phyloP scores from a whole-genome alignment of 106 monocot genomes.

The Triglochin maritima region DNA sequence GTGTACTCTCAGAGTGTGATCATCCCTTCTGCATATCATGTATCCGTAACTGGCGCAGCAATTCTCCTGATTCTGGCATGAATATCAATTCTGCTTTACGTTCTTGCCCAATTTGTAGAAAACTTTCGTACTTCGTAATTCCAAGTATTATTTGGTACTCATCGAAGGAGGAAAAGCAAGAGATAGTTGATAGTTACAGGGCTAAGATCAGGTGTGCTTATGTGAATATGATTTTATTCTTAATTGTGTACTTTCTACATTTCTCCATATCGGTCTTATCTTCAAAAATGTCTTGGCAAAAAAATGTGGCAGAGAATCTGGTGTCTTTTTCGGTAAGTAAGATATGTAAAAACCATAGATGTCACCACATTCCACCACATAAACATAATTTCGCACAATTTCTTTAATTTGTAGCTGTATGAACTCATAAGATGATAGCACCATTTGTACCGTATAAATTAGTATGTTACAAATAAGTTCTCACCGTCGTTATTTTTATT shows the following conservation, averaged over 20 bases:
- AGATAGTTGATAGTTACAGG: conserved; percentile 82
- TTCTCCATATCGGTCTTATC: not conserved
- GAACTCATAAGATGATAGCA: no score
- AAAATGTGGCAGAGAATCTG: not conserved
- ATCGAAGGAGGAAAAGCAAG: conserved; percentile 73
- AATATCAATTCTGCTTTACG: conserved; percentile 77
- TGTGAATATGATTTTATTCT: not conserved
- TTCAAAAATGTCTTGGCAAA: not conserved
- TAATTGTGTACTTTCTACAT: not conserved
- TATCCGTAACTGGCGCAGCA: conserved; percentile 90
- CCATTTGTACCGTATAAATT: no score
- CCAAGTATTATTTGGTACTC: conserved; percentile 97
- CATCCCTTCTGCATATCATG: conserved; percentile 96
- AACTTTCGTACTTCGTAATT: conserved; percentile 91
- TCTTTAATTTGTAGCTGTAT: not conserved
- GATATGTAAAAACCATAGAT: not conserved
- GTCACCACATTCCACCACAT: not conserved
- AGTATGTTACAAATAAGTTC: no score
- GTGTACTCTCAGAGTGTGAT: conserved; percentile 94
- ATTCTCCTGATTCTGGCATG: conserved; percentile 78
- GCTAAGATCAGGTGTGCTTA: conserved; percentile 57
- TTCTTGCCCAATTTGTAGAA: conserved; percentile 88
- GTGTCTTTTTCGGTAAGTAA: not conserved
- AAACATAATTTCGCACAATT: not conserved
- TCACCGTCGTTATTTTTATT: no score